Evolutionary conservation across 768 basidiomycete species (phyloP), one percentile per base, ranked within the genome.

Genomic region (Calocera viscosa): DNA sequence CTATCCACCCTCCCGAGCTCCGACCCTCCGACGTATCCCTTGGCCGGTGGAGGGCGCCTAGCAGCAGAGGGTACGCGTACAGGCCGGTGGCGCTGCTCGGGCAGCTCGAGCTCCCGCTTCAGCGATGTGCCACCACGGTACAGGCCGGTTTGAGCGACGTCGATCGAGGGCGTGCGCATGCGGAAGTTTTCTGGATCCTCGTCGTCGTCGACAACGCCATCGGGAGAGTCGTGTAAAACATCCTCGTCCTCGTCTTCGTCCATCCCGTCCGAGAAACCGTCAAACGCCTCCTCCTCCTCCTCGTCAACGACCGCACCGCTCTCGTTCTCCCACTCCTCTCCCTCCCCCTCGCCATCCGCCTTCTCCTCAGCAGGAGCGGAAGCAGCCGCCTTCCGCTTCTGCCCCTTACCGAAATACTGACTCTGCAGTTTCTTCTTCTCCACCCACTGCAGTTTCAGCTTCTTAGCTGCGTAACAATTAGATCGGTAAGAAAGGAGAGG

Each of bases 381-480:
- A 26, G 79, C 70, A 19, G 77, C 79, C 67, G 80, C 79, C 73
- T 77, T 80, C 67, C 81, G 81, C 77, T 87, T 89, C 77, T 89
- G 80, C 38, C 83, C 79, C 30, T 60, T 60, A 10, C 53, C 53
- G 72, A 82, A 87, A 88, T 90, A 92, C 78, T 87, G 82, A 70
- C 82, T 84, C 72, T 87, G 89, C 66, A 91, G 82, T 77, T 91
- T 91, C 68, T 82, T 82, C 68, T 82, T 85, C 66, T 88, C 81
- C 11, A 94, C 82, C 85, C 93, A 94, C 67, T 84, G 81, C 73
- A 84, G 82, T 76, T 92, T 94, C 67, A 94, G 79, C 71, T 85
- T 86, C 75, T 84, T 89, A 22, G 93, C 92, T 92, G 70, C 12
- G 69, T 30, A 2, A 12, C 2, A 11, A 19, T 60, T 26, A 28